Evolutionary conservation across 2,329 filamentous ascomycete species (phyloP).

Genomic region (Endoconidiophora polonica): DNA sequence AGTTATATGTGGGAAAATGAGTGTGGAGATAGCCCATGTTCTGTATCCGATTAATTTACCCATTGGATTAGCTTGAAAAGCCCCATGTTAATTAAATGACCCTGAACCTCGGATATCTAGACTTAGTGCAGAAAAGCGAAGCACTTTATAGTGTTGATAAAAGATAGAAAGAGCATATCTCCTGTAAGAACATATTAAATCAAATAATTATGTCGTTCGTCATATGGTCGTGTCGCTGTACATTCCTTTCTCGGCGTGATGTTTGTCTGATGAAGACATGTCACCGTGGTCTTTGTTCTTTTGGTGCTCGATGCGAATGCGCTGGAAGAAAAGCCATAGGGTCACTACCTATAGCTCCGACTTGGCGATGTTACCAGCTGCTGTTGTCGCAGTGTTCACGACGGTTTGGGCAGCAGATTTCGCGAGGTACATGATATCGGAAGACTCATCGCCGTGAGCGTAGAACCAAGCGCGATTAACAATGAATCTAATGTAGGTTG

Average conservation of each 20-base stretch:
- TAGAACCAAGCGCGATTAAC: constrained; percentile 86
- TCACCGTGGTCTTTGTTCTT: no score
- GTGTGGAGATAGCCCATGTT: background rate
- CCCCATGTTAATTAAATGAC: no score
- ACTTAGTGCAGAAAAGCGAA: no score
- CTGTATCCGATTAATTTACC: background rate
- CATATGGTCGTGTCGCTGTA: background rate
- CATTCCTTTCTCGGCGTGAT: background rate
- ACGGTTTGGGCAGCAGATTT: constrained; percentile 21
- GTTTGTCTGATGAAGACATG: background rate
- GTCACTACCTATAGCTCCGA: constrained; percentile 19
- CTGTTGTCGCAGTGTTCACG: constrained; percentile 20
- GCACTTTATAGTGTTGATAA: no score
- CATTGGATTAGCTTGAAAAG: background rate
- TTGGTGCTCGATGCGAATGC: no score
- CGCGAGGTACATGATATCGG: constrained; percentile 29
- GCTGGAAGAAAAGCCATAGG: background rate
- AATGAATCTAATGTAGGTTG: constrained; percentile 73
- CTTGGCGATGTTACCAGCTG: constrained; percentile 16
- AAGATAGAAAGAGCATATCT: no score
- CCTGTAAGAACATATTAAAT: no score
- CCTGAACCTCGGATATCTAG: no score
- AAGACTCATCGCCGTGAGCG: constrained; percentile 60
- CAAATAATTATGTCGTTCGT: background rate
- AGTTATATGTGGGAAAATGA: background rate